Conservation (phyloP, 2,329 filamentous ascomycete species). For the Xylariaceae sp. region DNA sequence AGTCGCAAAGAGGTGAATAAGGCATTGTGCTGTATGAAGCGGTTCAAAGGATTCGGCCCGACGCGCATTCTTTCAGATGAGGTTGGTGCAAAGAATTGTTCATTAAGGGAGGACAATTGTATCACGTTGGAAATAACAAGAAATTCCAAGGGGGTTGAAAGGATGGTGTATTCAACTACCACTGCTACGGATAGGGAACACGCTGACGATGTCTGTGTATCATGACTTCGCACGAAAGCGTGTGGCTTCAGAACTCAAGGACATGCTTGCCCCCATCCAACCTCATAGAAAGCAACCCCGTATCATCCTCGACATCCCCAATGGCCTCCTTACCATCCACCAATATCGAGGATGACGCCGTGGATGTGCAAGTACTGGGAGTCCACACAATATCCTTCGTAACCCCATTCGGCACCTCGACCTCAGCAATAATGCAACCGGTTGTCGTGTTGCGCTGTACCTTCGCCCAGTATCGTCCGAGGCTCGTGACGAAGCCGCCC, state of each 20-base stretch:
- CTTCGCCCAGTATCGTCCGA: conserved; percentile 31
- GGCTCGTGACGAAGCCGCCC: conserved; percentile 37
- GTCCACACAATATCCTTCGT: not conserved
- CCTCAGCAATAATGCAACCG: conserved; percentile 1
- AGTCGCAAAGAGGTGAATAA: too few relatives aligned
- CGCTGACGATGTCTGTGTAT: too few relatives aligned
- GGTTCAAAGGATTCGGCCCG: too few relatives aligned
- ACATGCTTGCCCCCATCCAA: conserved; percentile 3
- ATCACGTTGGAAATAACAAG: too few relatives aligned
- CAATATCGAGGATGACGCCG: not conserved
- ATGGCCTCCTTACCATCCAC: conserved; percentile 1
- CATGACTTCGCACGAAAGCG: too few relatives aligned
- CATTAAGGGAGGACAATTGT: too few relatives aligned
- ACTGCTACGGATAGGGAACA: too few relatives aligned
- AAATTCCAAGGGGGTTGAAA: too few relatives aligned
- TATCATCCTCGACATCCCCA: not conserved
- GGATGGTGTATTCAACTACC: too few relatives aligned
- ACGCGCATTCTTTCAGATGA: too few relatives aligned
- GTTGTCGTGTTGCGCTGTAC: not conserved
- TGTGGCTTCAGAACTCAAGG: conserved; percentile 1
- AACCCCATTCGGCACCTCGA: not conserved
- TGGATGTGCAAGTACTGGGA: not conserved
- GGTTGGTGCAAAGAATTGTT: too few relatives aligned
- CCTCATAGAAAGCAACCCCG: not conserved
- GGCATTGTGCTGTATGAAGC: too few relatives aligned